Percentiles rank a stretch among this genome's conserved stretches.
Evolutionary conservation across 306 rosid genomes (phyloP).

Genomic region (Dicorynia guianensis): DNA sequence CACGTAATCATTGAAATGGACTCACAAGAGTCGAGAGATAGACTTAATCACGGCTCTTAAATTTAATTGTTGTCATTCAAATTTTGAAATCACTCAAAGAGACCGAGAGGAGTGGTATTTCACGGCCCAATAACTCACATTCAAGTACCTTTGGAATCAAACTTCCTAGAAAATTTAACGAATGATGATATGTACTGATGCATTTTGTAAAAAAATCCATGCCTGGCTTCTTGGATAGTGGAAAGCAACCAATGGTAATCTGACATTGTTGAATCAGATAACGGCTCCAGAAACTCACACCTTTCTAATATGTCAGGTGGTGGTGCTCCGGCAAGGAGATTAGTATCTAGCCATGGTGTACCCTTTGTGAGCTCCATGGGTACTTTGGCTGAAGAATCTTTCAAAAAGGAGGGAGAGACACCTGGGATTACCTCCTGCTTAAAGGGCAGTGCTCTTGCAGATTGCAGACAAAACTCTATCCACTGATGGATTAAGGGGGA

Average conservation of each 20-base stretch:
- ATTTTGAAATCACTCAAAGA: background rate
- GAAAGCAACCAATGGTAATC: slow-evolving; percentile 72
- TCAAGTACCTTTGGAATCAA: slow-evolving; percentile 45
- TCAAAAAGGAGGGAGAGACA: slow-evolving; percentile 71
- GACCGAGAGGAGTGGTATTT: background rate
- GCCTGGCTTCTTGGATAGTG: slow-evolving; percentile 57
- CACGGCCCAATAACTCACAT: background rate
- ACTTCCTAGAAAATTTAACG: slow-evolving; percentile 47
- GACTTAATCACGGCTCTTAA: background rate
- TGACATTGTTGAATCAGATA: slow-evolving; percentile 56
- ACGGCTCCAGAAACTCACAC: slow-evolving; percentile 90
- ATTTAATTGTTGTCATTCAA: slow-evolving; percentile 3
- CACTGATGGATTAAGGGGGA: slow-evolving; percentile 90
- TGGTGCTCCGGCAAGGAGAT: slow-evolving; percentile 82
- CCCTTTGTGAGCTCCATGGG: slow-evolving; percentile 67
- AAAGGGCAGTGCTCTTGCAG: slow-evolving; percentile 83
- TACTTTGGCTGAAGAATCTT: slow-evolving; percentile 45
- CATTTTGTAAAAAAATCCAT: slow-evolving; percentile 50
- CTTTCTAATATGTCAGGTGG: slow-evolving; percentile 66
- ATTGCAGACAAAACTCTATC: slow-evolving; percentile 95
- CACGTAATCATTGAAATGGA: slow-evolving; percentile 16
- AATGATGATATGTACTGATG: slow-evolving; percentile 43
- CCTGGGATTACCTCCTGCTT: slow-evolving; percentile 93
- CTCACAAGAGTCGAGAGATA: slow-evolving; percentile 22
- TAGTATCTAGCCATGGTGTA: slow-evolving; percentile 74